These are phyloP conservation scores for Pythium periplocum DNA, from an alignment of 352 stramenopile species.

Conservation along the genomic window DNA sequence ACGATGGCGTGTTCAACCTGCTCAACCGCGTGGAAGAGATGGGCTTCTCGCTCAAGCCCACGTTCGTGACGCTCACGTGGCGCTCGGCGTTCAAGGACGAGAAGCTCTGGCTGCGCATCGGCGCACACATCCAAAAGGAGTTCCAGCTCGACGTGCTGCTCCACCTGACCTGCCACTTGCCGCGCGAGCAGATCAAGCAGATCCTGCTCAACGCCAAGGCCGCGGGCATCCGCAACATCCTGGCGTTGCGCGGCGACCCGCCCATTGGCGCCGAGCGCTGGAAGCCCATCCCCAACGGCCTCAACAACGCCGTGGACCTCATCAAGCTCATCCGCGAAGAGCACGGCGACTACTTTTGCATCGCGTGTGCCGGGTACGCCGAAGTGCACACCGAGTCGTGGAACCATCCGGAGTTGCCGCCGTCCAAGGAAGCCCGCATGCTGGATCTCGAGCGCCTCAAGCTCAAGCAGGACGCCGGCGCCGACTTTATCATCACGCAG, in stretches of 20 bases:
- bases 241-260: conserved; percentile 96
- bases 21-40: conserved; percentile 84
- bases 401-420: conserved; percentile 80
- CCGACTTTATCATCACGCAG: conserved; percentile 99
- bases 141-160: conserved; percentile 82
- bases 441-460: conserved; percentile 97
- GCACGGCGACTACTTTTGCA: conserved; percentile 96
- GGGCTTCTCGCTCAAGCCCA: conserved; percentile 76
- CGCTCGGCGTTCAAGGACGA: conserved; percentile 87
- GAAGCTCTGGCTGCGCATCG: conserved; percentile 86
- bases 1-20: conserved; percentile 81
- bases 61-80: conserved; percentile 89
- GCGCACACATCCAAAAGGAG: conserved; percentile 81
- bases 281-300: conserved; percentile 81
- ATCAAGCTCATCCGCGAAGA: conserved; percentile 95
- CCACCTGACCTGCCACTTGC: conserved; percentile 77
- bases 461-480: conserved; percentile 95
- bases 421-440: conserved; percentile 61
- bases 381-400: conserved; percentile 88
- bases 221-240: conserved; percentile 96
- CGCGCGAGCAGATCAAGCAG: conserved; percentile 51
- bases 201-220: conserved; percentile 65
- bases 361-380: conserved; percentile 96
- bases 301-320: conserved; percentile 94
- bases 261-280: conserved; percentile 89